Conservation (phyloP, 2,329 filamentous ascomycete genomes). For the Nigrograna mackinnonii region DNA sequence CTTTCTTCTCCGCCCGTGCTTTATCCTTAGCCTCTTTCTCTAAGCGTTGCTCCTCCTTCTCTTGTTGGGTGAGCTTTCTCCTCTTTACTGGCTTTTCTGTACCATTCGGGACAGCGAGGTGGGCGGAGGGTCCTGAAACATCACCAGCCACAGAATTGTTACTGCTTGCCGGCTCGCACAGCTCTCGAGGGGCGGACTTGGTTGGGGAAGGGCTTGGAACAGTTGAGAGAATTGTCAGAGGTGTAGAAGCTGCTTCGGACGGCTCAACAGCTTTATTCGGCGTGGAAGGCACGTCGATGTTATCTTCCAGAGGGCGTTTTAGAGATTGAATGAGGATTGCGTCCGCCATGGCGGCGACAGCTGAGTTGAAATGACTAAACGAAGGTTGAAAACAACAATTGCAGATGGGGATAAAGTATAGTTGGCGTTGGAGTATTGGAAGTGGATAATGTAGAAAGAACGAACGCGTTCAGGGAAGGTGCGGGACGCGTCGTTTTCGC, state of each 20-base stretch:
- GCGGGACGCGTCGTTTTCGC: neutral
- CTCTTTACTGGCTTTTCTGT: conserved; percentile 43
- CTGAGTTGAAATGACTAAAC: too few species aligned
- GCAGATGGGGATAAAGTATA: neutral
- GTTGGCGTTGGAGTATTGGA: conserved; percentile 4
- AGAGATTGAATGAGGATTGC: conserved; percentile 21
- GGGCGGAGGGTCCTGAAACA: too few species aligned
- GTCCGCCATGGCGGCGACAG: conserved; percentile 4
- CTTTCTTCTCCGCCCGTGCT: conserved; percentile 37
- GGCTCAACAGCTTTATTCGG: conserved; percentile 23
- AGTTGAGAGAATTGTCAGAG: conserved; percentile 33
- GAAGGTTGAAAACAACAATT: neutral
- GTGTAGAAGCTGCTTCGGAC: conserved; percentile 31
- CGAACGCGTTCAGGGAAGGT: conserved; percentile 24
- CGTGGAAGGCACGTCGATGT: too few species aligned
- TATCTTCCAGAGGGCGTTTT: conserved; percentile 39
- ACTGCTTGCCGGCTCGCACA: conserved; percentile 18
- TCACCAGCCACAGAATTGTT: conserved; percentile 9
- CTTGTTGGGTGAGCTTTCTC: conserved; percentile 46
- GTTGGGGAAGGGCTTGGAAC: conserved; percentile 35
- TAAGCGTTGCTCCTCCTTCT: conserved; percentile 43
- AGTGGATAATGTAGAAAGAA: conserved; percentile 10
- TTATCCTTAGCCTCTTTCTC: conserved; percentile 29
- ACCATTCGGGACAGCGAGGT: too few species aligned
- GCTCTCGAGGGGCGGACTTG: conserved; percentile 13